Evolutionary conservation across 208 protist genomes (phyloP).

Genomic region (Acanthamoeba castellanii): DNA sequence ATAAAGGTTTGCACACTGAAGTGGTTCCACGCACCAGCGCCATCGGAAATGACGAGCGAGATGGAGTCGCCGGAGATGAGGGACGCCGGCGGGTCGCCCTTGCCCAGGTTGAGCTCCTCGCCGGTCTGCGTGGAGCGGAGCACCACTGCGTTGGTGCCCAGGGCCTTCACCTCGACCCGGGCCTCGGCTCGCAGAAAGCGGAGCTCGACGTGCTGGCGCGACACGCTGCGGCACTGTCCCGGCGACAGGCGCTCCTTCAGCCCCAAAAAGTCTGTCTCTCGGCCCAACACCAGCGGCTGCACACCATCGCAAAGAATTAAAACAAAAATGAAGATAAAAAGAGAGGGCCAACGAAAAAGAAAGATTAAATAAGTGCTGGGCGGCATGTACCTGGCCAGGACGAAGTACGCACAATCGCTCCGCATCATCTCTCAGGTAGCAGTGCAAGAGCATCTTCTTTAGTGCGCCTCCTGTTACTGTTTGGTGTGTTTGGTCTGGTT

Average conservation of each 20-base stretch:
- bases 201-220: conserved; percentile 47
- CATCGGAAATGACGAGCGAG: not conserved
- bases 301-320: too few species aligned
- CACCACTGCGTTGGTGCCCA: not conserved
- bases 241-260: conserved; percentile 13
- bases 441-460: not conserved
- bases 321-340: too few species aligned
- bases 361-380: not conserved
- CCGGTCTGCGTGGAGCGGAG: not conserved
- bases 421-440: conserved; percentile 3
- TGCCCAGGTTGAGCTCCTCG: not conserved
- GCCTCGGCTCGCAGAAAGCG: not conserved
- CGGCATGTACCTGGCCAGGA: not conserved
- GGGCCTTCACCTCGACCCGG: not conserved
- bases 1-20: not conserved
- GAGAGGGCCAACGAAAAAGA: too few species aligned
- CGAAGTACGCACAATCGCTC: not conserved
- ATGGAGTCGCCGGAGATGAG: not conserved
- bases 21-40: not conserved
- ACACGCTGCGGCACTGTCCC: not conserved
- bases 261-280: not conserved
- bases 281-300: conserved; percentile 3
- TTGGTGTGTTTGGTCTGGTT: too few species aligned
- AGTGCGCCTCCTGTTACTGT: too few species aligned
- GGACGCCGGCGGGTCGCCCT: not conserved